These are phyloP conservation scores for Heterobasidion parviporum DNA, from an alignment of 1,284 basidiomycete species.

Conservation along the genomic window DNA sequence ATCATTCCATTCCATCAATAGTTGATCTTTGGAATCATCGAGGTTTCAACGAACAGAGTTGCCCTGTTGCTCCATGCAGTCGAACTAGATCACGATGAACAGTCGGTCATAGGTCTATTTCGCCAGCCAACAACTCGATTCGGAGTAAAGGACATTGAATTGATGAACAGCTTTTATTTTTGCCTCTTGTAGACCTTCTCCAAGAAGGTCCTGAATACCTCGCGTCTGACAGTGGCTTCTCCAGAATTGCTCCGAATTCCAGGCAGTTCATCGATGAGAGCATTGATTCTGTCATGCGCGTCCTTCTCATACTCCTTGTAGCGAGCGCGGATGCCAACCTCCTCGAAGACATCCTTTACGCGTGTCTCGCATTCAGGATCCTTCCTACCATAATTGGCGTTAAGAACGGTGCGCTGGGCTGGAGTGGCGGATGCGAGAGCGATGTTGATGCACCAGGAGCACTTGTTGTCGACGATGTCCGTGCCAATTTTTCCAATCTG, in stretches of 20 bases:
- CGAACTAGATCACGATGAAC: too few relatives aligned
- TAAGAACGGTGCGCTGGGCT: constrained; percentile 48
- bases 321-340: constrained; percentile 59
- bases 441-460: constrained; percentile 93
- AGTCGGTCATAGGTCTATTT: too few relatives aligned
- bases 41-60: too few relatives aligned
- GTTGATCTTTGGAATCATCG: too few relatives aligned
- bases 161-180: constrained; percentile 39
- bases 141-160: not conserved
- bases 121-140: too few relatives aligned
- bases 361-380: constrained; percentile 49
- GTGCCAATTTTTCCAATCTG: constrained; percentile 96
- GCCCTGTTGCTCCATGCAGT: too few relatives aligned
- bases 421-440: constrained; percentile 59
- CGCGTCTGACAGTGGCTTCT: constrained; percentile 58
- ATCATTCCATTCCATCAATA: too few relatives aligned
- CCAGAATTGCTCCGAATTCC: constrained; percentile 31
- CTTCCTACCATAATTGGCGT: constrained; percentile 89
- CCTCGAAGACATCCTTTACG: constrained; percentile 75
- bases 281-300: constrained; percentile 59
- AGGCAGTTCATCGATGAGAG: constrained; percentile 62
- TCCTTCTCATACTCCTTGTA: constrained; percentile 79
- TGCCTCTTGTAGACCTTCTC: constrained; percentile 85
- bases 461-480: constrained; percentile 98
- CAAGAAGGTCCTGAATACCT: constrained; percentile 82